Evolutionary conservation across 2,329 filamentous ascomycete species (phyloP), one percentile per base, ranked within the genome.

Genomic region (Piedraia hortae): DNA sequence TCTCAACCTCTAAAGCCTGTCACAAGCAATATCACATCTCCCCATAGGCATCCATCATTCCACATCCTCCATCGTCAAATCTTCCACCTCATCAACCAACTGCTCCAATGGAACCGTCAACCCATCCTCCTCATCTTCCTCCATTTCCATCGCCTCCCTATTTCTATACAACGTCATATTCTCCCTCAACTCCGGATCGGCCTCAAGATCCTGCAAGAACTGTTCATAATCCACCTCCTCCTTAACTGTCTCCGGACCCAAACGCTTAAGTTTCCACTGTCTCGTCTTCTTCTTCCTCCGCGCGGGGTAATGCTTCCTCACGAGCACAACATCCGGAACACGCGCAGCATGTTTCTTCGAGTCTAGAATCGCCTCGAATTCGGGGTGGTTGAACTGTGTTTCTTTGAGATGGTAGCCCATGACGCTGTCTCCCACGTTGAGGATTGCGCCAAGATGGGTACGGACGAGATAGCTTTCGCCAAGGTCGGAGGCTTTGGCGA

Each of bases 181-280:
- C 19, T 67, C 61, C 24, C 85, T 59, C 33, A 91, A 56, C 39
- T 97, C 85, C 23, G 72, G 60, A 43, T 97, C 85, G 43, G 93
- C 80, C 48, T 97, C 88, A 6, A 97, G 75, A 45, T 97, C 85
- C 20, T 72, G 69, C 54, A 97, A 52, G 63, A 97, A 97, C 62
- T 80, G 64, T 53, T 97, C 85, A 49, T 89, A 97, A 47, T 97
- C 85, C 32, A 69, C 62, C 42, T 93, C 80, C 53, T 89, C 65
- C 31, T 67, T 65, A 27, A 80, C 74, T 41, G 82, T 72, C 31
- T 93, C 80, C 48, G 65, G 71, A 32, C 59, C 60, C 73, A 97
- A 82, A 39, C 85, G 77, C 62, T 74, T 88, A 45, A 97, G 64
- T 45, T 71, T 73, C 85, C 85, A 97, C 56, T 74, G 74, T 34